A percentile compares a stretch with the other conserved stretches of the same genome.
Conservation (phyloP, 768 basidiomycete species). For the Lactarius hatsudake region DNA sequence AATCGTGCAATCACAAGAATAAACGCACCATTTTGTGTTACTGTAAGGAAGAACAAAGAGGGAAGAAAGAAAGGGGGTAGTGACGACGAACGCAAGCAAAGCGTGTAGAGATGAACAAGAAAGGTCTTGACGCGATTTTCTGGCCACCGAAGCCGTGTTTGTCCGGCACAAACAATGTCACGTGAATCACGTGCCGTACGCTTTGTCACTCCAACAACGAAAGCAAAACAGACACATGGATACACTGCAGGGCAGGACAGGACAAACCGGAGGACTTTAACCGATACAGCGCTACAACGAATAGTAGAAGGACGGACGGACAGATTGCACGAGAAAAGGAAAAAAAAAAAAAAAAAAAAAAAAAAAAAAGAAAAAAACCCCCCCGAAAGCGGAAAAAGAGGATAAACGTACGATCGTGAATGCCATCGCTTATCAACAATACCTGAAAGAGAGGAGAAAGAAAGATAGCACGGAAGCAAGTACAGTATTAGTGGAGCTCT, state of each 20-base stretch:
- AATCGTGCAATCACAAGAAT: neutral
- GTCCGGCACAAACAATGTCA: neutral
- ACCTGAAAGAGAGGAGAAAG: neutral
- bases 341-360: too few species aligned
- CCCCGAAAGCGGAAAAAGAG: neutral
- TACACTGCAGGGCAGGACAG: neutral
- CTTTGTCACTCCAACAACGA: neutral
- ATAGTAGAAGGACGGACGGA: neutral
- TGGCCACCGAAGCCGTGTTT: neutral
- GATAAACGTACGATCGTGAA: neutral
- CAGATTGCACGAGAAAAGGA: neutral
- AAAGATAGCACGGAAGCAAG: neutral
- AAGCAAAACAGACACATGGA: slow-evolving; percentile 1
- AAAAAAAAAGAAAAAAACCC: too few species aligned
- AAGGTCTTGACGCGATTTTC: neutral
- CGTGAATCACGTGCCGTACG: slow-evolving; percentile 3
- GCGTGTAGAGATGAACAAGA: too few species aligned
- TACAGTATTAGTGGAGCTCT: neutral
- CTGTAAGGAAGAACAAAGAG: neutral
- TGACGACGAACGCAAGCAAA: neutral
- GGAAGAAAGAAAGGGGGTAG: too few species aligned
- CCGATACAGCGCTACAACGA: neutral
- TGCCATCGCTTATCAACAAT: neutral
- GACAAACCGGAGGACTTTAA: neutral
- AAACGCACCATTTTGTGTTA: neutral